Evolutionary conservation across 83 land plant species (phyloP).

Genomic region (Diphasiastrum complanatum): DNA sequence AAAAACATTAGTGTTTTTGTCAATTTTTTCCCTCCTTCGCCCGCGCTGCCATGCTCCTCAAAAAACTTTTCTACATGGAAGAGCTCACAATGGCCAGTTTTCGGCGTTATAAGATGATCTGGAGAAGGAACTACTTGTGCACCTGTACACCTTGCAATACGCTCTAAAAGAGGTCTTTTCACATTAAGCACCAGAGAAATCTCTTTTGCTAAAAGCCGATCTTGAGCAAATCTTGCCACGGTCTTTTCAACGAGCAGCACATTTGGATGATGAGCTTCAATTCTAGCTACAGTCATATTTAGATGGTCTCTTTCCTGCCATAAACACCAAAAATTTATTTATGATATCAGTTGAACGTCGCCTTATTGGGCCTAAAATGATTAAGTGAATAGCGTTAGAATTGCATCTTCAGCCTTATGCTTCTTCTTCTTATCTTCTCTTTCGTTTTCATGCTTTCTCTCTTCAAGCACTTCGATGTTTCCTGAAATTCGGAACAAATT

Average conservation of each 20-base stretch:
- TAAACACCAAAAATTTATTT: not conserved
- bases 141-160: conserved; percentile 79
- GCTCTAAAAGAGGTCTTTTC: conserved; percentile 65
- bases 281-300: conserved; percentile 43
- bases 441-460: too few relatives aligned
- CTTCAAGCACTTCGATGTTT: too few relatives aligned
- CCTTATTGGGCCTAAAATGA: too few relatives aligned
- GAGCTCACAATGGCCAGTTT: conserved; percentile 54
- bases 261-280: conserved; percentile 64
- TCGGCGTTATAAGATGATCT: conserved; percentile 33
- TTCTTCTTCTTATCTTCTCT: too few relatives aligned
- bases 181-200: conserved; percentile 74
- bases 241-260: conserved; percentile 78
- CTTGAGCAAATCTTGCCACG: conserved; percentile 59
- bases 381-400: too few relatives aligned
- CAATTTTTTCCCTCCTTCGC: conserved; percentile 42
- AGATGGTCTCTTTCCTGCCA: conserved; percentile 53
- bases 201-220: conserved; percentile 49
- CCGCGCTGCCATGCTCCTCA: conserved; percentile 56
- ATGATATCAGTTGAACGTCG: too few relatives aligned
- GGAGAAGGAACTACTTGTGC: conserved; percentile 55
- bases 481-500: too few relatives aligned
- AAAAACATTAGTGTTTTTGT: conserved; percentile 74
- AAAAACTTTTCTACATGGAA: conserved; percentile 62
- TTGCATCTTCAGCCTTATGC: too few relatives aligned